Base-by-base conservation (phyloP, 2,329 filamentous ascomycete species). In the Xylariaceae sp. region DNA sequence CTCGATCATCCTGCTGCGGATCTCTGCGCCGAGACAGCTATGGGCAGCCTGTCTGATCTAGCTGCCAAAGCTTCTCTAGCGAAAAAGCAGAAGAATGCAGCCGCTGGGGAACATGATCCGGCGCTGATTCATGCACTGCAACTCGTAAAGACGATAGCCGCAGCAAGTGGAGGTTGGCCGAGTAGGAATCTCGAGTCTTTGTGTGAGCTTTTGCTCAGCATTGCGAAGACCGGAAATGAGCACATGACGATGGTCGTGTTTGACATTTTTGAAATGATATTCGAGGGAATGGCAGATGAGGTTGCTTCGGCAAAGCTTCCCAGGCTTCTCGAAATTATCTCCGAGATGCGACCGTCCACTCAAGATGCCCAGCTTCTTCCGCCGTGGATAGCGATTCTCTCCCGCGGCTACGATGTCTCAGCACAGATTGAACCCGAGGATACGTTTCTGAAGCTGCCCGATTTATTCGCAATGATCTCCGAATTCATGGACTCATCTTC, bases 241-340 rank as follows among this genome's bases (percentile, higher is more conserved):
- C 95, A 92, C 70, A 86, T 99, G 77, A 95, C 92, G 30, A 95
- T 97, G 86, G 87, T 89, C 10, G 88, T 92, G 0, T 96, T 99
- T 64, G 92, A 96, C 61, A 92, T 97, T 3, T 99, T 99, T 65
- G 94, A 99, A 70, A 87, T 95, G 70, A 95, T 97, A 42, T 97
- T 99, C 61, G 87, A 88, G 63, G 88, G 91, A 7, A 92, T 99
- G 87, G 83, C 78, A n/a, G 82, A 85, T 15, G 90, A 95, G 61
- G 80, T 92, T 46, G 89, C 92, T 0, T 95, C 91, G 2, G 83
- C 89, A 1, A 99, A 97, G 73, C 79, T 99, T 12, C 91, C 92
- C 2, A 83, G 89, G 53, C 80, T 99, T 12, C 80, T 97, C 64
- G 91, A 96, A 60, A 91, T 94, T 49, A 96, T 99, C 62, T 86